These are phyloP conservation scores for Cephaloascus fragrans DNA, from an alignment of 805 yeast species.

Conservation along the genomic window DNA sequence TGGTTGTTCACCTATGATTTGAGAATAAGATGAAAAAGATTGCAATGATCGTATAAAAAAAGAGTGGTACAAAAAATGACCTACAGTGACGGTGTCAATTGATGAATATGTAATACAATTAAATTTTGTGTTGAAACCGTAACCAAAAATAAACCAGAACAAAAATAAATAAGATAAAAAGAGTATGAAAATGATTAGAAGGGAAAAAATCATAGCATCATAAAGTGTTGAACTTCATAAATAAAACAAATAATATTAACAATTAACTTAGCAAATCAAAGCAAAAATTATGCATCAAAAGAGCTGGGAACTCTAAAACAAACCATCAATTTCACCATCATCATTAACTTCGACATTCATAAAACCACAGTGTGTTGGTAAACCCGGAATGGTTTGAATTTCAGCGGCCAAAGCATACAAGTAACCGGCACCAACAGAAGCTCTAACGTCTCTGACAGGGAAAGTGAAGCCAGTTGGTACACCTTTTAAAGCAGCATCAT, in stretches of 20 bases:
- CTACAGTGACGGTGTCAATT: too few relatives aligned
- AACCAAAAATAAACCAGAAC: not conserved
- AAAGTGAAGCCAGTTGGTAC: constrained; percentile 73
- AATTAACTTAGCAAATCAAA: not conserved
- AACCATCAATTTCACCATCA: constrained; percentile 74
- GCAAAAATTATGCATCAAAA: too few relatives aligned
- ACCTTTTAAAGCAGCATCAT: constrained; percentile 75
- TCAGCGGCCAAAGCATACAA: constrained; percentile 80
- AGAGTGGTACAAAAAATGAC: too few relatives aligned
- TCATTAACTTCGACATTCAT: constrained; percentile 80
- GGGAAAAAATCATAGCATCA: too few relatives aligned
- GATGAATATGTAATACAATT: too few relatives aligned
- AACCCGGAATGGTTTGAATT: constrained; percentile 79
- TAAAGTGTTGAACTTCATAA: not conserved
- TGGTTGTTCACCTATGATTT: too few relatives aligned
- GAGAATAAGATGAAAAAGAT: too few relatives aligned
- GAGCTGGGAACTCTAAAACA: too few relatives aligned
- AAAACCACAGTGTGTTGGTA: constrained; percentile 78
- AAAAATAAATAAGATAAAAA: too few relatives aligned
- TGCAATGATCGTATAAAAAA: too few relatives aligned
- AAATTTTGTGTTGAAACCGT: not conserved
- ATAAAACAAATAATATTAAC: too few relatives aligned
- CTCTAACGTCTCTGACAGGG: constrained; percentile 75
- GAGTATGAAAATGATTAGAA: too few relatives aligned
- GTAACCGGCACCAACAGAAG: constrained; percentile 77